Evolutionary conservation across 768 basidiomycete genomes (phyloP).

Genomic region (Termitomyces sp.): DNA sequence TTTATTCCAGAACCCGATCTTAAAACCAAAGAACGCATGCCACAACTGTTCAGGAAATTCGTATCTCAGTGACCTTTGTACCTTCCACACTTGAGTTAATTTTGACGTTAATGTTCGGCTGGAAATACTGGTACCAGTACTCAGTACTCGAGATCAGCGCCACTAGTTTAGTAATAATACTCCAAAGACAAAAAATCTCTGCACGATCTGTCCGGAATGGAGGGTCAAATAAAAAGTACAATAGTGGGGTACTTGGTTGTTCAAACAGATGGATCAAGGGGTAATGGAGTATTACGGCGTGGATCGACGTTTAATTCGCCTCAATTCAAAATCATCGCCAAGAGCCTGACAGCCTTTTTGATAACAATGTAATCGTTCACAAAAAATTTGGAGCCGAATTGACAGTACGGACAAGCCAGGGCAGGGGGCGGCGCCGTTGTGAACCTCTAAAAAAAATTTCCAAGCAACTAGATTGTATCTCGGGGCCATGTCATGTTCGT

Average conservation of each 20-base stretch:
- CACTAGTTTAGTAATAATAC: not conserved
- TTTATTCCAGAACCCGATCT: too few species aligned
- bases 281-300: not conserved
- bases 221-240: not conserved
- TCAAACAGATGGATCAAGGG: not conserved
- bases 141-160: not conserved
- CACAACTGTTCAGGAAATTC: not conserved
- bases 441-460: too few species aligned
- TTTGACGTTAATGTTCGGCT: not conserved
- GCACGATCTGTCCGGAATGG: not conserved
- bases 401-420: too few species aligned
- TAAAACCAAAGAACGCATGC: not conserved
- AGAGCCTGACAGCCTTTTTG: too few species aligned
- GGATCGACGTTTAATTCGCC: not conserved
- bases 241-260: not conserved
- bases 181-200: not conserved
- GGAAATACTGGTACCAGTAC: too few species aligned
- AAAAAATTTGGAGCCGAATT: too few species aligned
- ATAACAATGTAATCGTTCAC: too few species aligned
- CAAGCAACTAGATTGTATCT: not conserved
- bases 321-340: too few species aligned
- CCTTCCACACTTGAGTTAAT: not conserved
- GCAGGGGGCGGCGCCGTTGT: too few species aligned
- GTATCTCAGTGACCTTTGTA: not conserved
- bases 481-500: not conserved